Evolutionary conservation across 2,329 filamentous ascomycete genomes (phyloP).

Genomic region (Neofusicoccum sp.): DNA sequence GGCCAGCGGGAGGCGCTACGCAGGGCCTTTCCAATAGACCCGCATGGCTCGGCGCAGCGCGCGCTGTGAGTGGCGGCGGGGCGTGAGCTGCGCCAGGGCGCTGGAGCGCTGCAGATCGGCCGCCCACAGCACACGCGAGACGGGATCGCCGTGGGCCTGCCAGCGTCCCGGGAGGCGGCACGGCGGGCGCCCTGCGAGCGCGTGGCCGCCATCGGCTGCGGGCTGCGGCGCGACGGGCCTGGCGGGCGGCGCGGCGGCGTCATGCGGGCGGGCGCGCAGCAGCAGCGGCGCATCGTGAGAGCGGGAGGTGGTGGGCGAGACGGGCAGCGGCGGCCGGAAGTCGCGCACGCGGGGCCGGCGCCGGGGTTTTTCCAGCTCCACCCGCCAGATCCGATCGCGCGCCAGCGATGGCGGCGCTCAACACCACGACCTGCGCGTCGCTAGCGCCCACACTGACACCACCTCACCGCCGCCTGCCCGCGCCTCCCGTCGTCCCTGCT

Average conservation of each 20-base stretch:
- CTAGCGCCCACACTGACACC: too few species aligned
- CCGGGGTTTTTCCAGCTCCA: too few species aligned
- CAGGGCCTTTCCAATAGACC: constrained; percentile 10
- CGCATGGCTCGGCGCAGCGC: background rate
- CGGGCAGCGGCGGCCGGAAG: background rate
- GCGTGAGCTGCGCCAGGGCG: constrained; percentile 7
- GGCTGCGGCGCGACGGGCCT: background rate
- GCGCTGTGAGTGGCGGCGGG: background rate
- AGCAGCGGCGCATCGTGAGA: background rate
- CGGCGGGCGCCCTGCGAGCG: background rate
- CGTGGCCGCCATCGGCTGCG: background rate
- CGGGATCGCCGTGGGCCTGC: constrained; percentile 13
- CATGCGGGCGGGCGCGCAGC: background rate
- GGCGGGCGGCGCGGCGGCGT: background rate
- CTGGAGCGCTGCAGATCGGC: constrained; percentile 1
- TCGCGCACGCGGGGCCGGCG: too few species aligned
- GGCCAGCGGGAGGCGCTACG: background rate
- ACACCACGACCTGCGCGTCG: too few species aligned
- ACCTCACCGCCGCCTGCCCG: too few species aligned
- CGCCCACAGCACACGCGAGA: constrained; percentile 13
- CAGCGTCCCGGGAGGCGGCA: constrained; percentile 5
- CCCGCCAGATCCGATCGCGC: too few species aligned
- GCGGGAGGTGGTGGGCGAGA: background rate
- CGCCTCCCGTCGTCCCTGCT: background rate
- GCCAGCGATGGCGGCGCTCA: too few species aligned